These are phyloP conservation scores for Hygrocybe coccinea DNA, from an alignment of 768 basidiomycete genomes.

Conservation along the genomic window DNA sequence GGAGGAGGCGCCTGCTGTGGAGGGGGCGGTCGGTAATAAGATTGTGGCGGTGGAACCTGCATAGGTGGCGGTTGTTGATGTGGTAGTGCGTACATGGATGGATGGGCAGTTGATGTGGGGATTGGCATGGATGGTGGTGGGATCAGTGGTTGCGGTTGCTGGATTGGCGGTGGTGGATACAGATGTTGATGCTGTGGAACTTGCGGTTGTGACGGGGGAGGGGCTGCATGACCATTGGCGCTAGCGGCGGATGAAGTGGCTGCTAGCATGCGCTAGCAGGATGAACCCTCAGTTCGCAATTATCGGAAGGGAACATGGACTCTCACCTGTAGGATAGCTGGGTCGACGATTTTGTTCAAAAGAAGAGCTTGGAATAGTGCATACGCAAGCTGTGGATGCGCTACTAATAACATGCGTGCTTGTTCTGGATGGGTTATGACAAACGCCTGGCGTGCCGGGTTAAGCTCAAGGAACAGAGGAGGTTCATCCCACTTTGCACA, in stretches of 20 bases:
- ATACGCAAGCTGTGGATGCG: slow-evolving; percentile 91
- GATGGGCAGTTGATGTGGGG: slow-evolving; percentile 28
- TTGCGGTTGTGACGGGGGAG: slow-evolving; percentile 14
- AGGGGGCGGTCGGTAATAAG: slow-evolving; percentile 26
- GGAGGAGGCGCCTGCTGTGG: slow-evolving; percentile 29
- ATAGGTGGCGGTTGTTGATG: slow-evolving; percentile 24
- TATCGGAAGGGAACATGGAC: background rate
- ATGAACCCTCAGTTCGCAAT: background rate
- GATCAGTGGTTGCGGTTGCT: slow-evolving; percentile 18
- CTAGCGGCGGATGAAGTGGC: slow-evolving; percentile 26
- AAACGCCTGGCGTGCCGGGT: slow-evolving; percentile 58
- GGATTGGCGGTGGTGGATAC: slow-evolving; percentile 42
- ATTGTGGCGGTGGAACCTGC: slow-evolving; percentile 30
- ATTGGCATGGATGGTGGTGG: slow-evolving; percentile 22
- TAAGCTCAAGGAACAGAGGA: background rate
- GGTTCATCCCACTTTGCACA: slow-evolving; percentile 31
- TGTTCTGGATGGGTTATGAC: slow-evolving; percentile 89
- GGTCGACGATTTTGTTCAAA: slow-evolving; percentile 89
- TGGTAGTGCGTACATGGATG: slow-evolving; percentile 29
- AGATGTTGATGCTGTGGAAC: slow-evolving; percentile 26
- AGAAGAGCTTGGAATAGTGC: slow-evolving; percentile 94
- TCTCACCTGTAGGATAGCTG: slow-evolving; percentile 59
- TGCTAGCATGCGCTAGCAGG: slow-evolving; percentile 44
- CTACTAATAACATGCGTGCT: slow-evolving; percentile 69
- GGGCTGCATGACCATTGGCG: slow-evolving; percentile 1